These are phyloP conservation scores for Torulaspora microellipsoides DNA, from an alignment of 805 yeast genomes.

Conservation along the genomic window DNA sequence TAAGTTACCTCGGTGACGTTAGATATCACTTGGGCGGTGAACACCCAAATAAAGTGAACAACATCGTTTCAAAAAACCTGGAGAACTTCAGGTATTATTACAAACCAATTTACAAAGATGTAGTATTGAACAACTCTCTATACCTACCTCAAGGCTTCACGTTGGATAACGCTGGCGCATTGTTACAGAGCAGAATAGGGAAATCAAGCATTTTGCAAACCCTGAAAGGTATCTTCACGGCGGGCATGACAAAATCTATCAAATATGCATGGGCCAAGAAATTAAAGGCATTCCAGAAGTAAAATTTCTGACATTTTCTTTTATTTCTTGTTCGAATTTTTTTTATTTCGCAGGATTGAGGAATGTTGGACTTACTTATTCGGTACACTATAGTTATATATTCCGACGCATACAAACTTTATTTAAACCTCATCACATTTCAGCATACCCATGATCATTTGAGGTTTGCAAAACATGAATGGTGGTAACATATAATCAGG, in stretches of 20 bases:
- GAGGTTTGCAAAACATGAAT: too few species aligned
- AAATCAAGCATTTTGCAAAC: conserved; percentile 73
- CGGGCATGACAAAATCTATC: conserved; percentile 69
- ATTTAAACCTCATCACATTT: too few species aligned
- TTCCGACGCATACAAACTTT: too few species aligned
- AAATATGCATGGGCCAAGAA: conserved; percentile 74
- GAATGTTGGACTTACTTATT: too few species aligned
- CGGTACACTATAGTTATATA: too few species aligned
- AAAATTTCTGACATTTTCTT: background rate
- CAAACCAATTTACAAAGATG: conserved; percentile 48
- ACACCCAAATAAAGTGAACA: conserved; percentile 80
- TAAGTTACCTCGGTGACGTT: conserved; percentile 88
- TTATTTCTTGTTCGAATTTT: background rate
- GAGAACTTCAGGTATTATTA: conserved; percentile 66
- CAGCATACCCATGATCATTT: too few species aligned
- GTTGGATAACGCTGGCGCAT: conserved; percentile 33
- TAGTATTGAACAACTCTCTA: conserved; percentile 30
- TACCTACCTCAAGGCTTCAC: conserved; percentile 40
- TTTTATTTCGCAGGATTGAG: background rate
- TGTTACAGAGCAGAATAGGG: conserved; percentile 52
- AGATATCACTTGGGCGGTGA: conserved; percentile 85
- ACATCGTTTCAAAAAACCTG: conserved; percentile 78
- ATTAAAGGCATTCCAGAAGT: conserved; percentile 32
- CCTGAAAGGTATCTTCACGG: conserved; percentile 78
- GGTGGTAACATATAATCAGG: too few species aligned